phyloP scores from a whole-genome alignment of 495 filamentous ascomycete species.

The Parachaetomium inaequale region DNA sequence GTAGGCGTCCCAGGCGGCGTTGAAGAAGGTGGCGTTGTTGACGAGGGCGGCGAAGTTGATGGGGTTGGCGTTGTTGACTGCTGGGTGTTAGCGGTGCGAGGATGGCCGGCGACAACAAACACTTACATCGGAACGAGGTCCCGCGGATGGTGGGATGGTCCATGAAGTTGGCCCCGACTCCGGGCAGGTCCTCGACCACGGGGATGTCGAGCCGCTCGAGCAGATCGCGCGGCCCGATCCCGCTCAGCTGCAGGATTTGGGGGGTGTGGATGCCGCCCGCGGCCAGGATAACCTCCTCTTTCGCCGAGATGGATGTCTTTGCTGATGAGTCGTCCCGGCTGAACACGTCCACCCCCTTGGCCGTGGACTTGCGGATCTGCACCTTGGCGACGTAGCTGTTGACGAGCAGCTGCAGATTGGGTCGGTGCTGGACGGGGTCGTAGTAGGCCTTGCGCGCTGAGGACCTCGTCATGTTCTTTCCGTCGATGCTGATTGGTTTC shows the following conservation, averaged over 20 bases:
- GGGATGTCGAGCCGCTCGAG: conserved; percentile 39
- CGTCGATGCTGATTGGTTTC: not conserved
- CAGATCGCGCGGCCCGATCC: conserved; percentile 43
- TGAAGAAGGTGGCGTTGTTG: conserved; percentile 38
- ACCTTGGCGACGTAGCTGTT: too few species aligned
- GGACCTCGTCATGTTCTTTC: conserved; percentile 15
- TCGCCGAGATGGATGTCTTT: conserved; percentile 28
- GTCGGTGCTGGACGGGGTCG: conserved; percentile 15
- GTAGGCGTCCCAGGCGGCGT: conserved; percentile 35
- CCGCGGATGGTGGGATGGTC: conserved; percentile 32
- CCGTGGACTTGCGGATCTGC: conserved; percentile 17
- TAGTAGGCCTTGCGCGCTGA: conserved; percentile 22
- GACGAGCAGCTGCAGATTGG: conserved; percentile 43
- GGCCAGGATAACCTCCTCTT: conserved; percentile 51
- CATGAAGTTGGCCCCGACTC: not conserved
- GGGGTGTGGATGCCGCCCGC: conserved; percentile 50
- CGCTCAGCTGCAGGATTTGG: conserved; percentile 48
- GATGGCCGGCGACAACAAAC: too few species aligned
- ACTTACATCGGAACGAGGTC: conserved; percentile 14
- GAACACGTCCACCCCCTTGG: conserved; percentile 26
- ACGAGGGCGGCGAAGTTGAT: conserved; percentile 11
- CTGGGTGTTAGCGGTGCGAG: too few species aligned
- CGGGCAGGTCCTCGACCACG: conserved; percentile 40
- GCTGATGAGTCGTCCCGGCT: not conserved
- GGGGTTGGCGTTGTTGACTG: too few species aligned